Evolutionary conservation across 2,329 filamentous ascomycete species (phyloP), one percentile per base, ranked within the genome.

Genomic region (Fusarium longipes): DNA sequence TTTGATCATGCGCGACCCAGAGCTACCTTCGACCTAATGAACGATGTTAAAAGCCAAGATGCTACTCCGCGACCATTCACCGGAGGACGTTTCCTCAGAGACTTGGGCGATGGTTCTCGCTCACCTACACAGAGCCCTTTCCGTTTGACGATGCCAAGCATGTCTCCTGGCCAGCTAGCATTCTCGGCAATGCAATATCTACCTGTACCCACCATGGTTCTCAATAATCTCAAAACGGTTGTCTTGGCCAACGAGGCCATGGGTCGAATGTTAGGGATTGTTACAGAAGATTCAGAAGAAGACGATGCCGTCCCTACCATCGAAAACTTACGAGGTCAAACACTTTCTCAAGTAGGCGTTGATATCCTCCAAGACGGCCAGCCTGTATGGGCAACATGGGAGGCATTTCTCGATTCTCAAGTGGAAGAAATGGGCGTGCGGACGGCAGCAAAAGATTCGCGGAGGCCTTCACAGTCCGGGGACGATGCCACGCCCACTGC

Each of bases 161-260:
- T 83, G 47, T 84, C 82, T 0, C 81, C 84, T 0, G 82, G 80
- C 2, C 84, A 87, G 70, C 77, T 89, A 36, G 88, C 90, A 22
- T 87, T 92, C 60, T 86, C 88, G 1, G 88, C 90, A 7, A 80
- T 94, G 77, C 90, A 92, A 72, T 93, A 91, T 73, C 81, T 94
- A 7, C 92, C 91, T 0, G 87, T 92, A 44, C 91, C 91, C 0
- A 76, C 92, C 6, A 76, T 93, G 33, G 87, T 94, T 2, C 79
- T 94, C 33, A 89, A 89, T 49, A 86, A 83, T 33, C 73, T 86
- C 29, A 93, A 93, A 77, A 91, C 89, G 0, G 85, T 93, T 5
- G 83, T 91, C 2, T 77, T 93, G 38, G 91, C 90, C 30, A 94
- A 94, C 70, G 89, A 93, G 69, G 89, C 91, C 20, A 90, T 93